Evolutionary conservation across 2,329 filamentous ascomycete species (phyloP).

Genomic region (Diaporthe caulivora): DNA sequence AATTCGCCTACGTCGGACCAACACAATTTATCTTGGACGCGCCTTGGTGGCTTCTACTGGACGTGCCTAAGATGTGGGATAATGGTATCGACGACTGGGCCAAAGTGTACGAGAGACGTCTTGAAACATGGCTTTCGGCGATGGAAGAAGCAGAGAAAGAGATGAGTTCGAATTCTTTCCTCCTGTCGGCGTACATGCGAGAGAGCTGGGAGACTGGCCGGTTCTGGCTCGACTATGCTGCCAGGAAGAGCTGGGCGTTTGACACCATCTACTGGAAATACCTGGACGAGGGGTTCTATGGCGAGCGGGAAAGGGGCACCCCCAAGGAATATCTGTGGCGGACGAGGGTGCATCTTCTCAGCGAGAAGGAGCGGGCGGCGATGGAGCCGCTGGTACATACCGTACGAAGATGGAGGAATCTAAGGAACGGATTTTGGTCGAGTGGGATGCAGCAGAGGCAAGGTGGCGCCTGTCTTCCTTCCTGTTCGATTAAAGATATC

Average conservation of each 20-base stretch:
- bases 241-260: constrained; percentile 40
- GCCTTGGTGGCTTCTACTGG: constrained; percentile 53
- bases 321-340: constrained; percentile 41
- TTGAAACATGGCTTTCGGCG: constrained; percentile 50
- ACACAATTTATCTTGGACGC: constrained; percentile 48
- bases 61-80: constrained; percentile 49
- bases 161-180: neutral
- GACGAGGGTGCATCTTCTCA: constrained; percentile 42
- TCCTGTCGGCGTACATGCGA: constrained; percentile 42
- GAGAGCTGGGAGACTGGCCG: constrained; percentile 41
- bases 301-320: neutral
- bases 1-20: constrained; percentile 51
- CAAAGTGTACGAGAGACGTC: constrained; percentile 47
- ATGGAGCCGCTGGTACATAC: constrained; percentile 43
- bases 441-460: constrained; percentile 1
- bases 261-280: constrained; percentile 40
- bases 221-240: constrained; percentile 41
- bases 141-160: constrained; percentile 48
- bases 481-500: neutral
- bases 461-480: neutral
- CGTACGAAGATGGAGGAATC: constrained; percentile 40
- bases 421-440: neutral
- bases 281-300: constrained; percentile 41
- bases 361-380: constrained; percentile 39
- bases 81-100: constrained; percentile 48